These are phyloP conservation scores for Verticillium nubilum DNA, from an alignment of 2,329 filamentous ascomycete species.

Conservation along the genomic window DNA sequence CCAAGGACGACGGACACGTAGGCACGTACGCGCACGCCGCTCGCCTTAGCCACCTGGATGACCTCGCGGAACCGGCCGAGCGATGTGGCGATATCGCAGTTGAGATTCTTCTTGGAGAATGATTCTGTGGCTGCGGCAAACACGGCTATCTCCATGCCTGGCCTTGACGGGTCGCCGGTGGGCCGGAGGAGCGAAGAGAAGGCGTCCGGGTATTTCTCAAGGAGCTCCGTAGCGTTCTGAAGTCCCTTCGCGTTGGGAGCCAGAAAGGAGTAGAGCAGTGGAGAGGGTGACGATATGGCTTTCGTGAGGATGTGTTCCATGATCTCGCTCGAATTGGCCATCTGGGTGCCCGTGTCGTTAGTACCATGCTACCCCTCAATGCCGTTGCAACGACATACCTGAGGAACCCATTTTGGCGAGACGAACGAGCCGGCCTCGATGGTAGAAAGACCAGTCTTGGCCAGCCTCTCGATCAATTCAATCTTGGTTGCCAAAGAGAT, in stretches of 20 bases:
- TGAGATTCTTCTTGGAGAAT: constrained; percentile 77
- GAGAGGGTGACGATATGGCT: constrained; percentile 45
- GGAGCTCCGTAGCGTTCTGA: constrained; percentile 51
- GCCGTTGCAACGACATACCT: constrained; percentile 40
- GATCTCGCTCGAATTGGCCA: constrained; percentile 74
- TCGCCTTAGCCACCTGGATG: constrained; percentile 60
- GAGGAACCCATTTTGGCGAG: constrained; percentile 78
- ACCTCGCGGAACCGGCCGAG: constrained; percentile 65
- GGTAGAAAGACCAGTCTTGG: constrained; percentile 60
- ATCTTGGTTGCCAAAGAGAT: constrained; percentile 71
- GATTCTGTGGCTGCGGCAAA: constrained; percentile 78
- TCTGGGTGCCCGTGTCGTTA: constrained; percentile 37
- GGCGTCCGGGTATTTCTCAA: constrained; percentile 40
- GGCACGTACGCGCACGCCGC: constrained; percentile 65
- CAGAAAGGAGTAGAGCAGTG: constrained; percentile 74
- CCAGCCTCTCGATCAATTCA: constrained; percentile 65
- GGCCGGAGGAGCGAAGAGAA: constrained; percentile 46
- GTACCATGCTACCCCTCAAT: not conserved
- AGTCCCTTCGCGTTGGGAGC: constrained; percentile 73
- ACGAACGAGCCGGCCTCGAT: constrained; percentile 84
- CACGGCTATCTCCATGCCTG: constrained; percentile 65
- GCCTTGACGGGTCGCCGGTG: constrained; percentile 33
- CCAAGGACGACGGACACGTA: constrained; percentile 78
- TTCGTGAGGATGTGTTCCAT: constrained; percentile 60
- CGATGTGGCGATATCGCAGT: constrained; percentile 71